phyloP scores from a whole-genome alignment of 2,329 filamentous ascomycete genomes.

The Botrytis hyacinthi region DNA sequence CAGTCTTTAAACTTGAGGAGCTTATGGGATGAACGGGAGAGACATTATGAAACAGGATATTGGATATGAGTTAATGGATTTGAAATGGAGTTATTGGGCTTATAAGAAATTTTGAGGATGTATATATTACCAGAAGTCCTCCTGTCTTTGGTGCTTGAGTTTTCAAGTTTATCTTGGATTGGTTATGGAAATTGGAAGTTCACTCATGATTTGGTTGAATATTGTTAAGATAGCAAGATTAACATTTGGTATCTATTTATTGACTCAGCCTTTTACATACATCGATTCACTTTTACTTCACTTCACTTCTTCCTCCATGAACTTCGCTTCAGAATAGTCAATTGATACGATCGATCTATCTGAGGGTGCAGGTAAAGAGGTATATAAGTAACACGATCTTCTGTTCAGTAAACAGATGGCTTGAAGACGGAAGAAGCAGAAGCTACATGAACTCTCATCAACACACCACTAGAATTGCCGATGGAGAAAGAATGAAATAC shows the following conservation, averaged over 20 bases:
- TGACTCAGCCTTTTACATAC: background rate
- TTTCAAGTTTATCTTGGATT: background rate
- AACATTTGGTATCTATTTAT: background rate
- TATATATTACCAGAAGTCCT: too few species aligned
- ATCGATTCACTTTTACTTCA: background rate
- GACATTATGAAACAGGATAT: background rate
- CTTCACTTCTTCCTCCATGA: background rate
- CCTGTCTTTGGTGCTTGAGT: background rate
- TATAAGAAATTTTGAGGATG: background rate
- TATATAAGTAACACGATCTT: background rate
- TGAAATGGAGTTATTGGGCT: background rate
- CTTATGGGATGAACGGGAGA: background rate
- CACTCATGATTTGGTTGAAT: background rate
- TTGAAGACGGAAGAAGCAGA: background rate
- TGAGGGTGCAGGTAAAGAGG: background rate
- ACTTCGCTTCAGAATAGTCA: background rate
- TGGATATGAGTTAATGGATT: background rate
- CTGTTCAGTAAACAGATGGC: background rate
- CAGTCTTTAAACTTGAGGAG: background rate
- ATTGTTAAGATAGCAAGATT: background rate
- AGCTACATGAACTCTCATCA: background rate
- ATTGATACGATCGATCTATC: background rate
- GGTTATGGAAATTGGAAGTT: background rate
- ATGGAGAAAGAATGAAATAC: background rate
- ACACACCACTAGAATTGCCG: too few species aligned